Evolutionary conservation across 2,329 filamentous ascomycete genomes (phyloP), one percentile per base, ranked within the genome.

Genomic region (Dryadomyces quercivorus): DNA sequence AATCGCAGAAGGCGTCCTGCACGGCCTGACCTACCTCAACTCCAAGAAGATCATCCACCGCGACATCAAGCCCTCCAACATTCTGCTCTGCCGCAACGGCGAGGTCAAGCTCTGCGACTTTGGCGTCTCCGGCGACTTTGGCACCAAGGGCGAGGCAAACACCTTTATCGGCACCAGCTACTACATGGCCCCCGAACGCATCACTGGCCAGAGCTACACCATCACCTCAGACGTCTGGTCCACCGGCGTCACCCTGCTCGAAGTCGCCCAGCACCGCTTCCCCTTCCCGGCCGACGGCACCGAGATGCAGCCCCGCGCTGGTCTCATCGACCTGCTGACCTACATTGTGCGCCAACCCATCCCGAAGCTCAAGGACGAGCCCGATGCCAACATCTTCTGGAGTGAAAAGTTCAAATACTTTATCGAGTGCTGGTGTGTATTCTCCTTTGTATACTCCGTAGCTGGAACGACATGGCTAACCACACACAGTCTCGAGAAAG

Each of bases 201-300:
- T 98, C 67, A 96, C 93, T 1, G 93, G 93, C 56, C 89, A 97
- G 72, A 92, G 86, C 51, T 98, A 98, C 70, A 98, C 92, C 58
- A 98, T 98, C 69, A 98, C 92, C 2, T 95, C 90, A 8, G 93
- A 98, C 63, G 93, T 98, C 55, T 98, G 93, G 93, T 96, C 91
- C 45, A 84, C 95, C 8, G 93, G 93, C 59, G 93, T 98, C 53
- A 97, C 93, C 1, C 72, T 98, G 51, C 82, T 98, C n/a, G 93
- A 98, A 73, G 93, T 98, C n/a, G 93, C 93, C 43, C 93, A 98
- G 67, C 91, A 98, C 70, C 85, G 93, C 54, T 98, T 98, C 75
- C 93, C 93, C 2, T 98, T 98, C 79, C 92, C 92, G 2, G 92
- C 92, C 8, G 93, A 97, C 65, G 92, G 92, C 53, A 94, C 90